Conservation (phyloP, 2,329 filamentous ascomycete species). For the Venturia asperata region DNA sequence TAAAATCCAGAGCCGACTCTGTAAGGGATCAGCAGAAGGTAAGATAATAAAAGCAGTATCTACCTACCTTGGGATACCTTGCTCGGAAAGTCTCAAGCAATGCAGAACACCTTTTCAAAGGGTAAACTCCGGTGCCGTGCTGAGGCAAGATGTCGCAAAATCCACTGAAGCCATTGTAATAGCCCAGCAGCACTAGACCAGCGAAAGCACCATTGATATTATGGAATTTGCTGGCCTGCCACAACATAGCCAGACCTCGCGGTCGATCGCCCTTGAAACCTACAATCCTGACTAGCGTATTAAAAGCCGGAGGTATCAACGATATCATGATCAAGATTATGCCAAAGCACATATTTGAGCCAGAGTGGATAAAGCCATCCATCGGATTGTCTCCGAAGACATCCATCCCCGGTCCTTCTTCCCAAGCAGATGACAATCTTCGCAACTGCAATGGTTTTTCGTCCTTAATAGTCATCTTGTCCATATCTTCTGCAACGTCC, state of each 20-base stretch:
- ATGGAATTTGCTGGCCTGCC: conserved; percentile 76
- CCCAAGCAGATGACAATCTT: conserved; percentile 26
- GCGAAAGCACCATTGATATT: conserved; percentile 93
- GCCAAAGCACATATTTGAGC: conserved; percentile 83
- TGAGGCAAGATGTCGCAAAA: conserved; percentile 79
- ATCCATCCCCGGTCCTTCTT: conserved; percentile 51
- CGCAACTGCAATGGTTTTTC: conserved; percentile 3
- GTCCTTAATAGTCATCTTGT: conserved; percentile 24
- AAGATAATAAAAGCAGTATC: background rate
- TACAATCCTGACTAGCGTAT: conserved; percentile 76
- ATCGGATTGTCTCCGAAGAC: conserved; percentile 63
- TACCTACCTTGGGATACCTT: conserved; percentile 59
- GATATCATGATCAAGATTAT: conserved; percentile 81
- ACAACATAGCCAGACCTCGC: conserved; percentile 75
- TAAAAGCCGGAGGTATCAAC: conserved; percentile 85
- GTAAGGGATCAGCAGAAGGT: background rate
- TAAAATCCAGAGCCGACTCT: conserved; percentile 72
- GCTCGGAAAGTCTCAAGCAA: conserved; percentile 67
- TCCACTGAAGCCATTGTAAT: conserved; percentile 80
- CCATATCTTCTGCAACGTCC: conserved; percentile 28
- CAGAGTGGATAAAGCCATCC: conserved; percentile 84
- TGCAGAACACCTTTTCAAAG: conserved; percentile 56
- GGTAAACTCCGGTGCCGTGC: conserved; percentile 56
- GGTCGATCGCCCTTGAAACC: conserved; percentile 87
- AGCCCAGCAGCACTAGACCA: conserved; percentile 70